Evolutionary conservation across 805 yeast species (phyloP), one percentile per base, ranked within the genome.

Genomic region (Candida caryicola): DNA sequence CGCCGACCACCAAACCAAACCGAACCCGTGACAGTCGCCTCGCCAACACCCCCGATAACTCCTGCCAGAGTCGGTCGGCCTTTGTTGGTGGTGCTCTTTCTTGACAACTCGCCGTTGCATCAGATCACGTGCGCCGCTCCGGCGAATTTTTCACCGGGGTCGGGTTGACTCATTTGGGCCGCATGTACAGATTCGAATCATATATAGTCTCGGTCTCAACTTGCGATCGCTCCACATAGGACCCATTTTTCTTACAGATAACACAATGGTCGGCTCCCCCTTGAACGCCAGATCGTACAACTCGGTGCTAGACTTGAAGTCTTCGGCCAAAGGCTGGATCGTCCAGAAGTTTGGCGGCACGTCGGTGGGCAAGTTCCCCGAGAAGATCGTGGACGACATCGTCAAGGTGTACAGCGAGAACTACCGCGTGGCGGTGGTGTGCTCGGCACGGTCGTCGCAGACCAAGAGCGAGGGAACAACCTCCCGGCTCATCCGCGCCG

Each of bases 321-420:
- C 43, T 34, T 36, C 47, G 13, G 32, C 55, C 18, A 37, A 43
- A 13, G 69, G 69, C 6, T 69, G 74, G 74, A 48, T 69, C 29
- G 55, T 93, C 5, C 99, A 93, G 62, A 93, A 93, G 63, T 93
- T 87, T 55, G 99, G 99, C 34, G 99, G 99, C 37, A 93, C 99
- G 12, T 82, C 93, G 33, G 96, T 93, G 23, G 99, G 99, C 16
- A 93, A 93, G 60, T 90, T 93, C 61, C 86, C 96, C 7, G 80
- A 75, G 36, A 76, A 82, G 47, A 93, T 93, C 39, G 89, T 88
- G 18, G 84, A 85, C 43, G 86, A 88, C 48, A 88, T 93, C 34
- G 85, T 93, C 33, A 79, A 79, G 54, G 77, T 71, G 17, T 87
- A 79, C 57, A 68, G 80, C 25, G 64, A 74, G 28, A 64, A 66